A percentile compares a stretch with the other conserved stretches of the same genome.
Evolutionary conservation across 2,329 filamentous ascomycete genomes (phyloP).

Genomic region (Coniochaeta prunicola): DNA sequence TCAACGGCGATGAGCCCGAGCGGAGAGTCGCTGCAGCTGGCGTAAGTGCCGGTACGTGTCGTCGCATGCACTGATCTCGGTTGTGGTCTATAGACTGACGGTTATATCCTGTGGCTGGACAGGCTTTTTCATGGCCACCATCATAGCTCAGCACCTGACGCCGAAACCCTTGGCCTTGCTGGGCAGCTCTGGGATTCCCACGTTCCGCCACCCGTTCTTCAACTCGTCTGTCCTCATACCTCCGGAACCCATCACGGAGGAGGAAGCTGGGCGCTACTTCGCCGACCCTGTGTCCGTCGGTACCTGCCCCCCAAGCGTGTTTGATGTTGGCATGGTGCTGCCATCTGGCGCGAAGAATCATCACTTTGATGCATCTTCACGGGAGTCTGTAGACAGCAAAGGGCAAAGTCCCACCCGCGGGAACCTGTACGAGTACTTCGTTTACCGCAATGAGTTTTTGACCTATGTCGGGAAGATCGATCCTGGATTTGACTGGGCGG

Average conservation of each 20-base stretch:
- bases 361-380: slow-evolving; percentile 7
- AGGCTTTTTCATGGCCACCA: slow-evolving; percentile 24
- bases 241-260: slow-evolving; percentile 17
- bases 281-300: slow-evolving; percentile 17
- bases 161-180: slow-evolving; percentile 24
- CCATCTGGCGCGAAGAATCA: slow-evolving; percentile 19
- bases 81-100: neutral
- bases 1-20: neutral
- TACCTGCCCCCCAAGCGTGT: slow-evolving; percentile 11
- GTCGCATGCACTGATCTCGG: neutral
- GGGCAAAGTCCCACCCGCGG: slow-evolving; percentile 8
- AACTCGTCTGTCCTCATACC: slow-evolving; percentile 22
- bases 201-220: slow-evolving; percentile 27
- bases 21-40: slow-evolving; percentile 23
- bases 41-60: slow-evolving; percentile 22
- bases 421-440: slow-evolving; percentile 25
- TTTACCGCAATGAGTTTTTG: slow-evolving; percentile 21
- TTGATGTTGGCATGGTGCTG: slow-evolving; percentile 18
- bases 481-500: slow-evolving; percentile 22
- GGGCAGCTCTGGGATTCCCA: slow-evolving; percentile 26
- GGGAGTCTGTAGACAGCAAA: neutral
- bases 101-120: neutral
- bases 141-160: slow-evolving; percentile 20
- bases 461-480: slow-evolving; percentile 20
- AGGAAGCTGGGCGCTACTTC: slow-evolving; percentile 16